phyloP scores from a whole-genome alignment of 2,329 filamentous ascomycete species.

The Epichloe aotearoae region DNA sequence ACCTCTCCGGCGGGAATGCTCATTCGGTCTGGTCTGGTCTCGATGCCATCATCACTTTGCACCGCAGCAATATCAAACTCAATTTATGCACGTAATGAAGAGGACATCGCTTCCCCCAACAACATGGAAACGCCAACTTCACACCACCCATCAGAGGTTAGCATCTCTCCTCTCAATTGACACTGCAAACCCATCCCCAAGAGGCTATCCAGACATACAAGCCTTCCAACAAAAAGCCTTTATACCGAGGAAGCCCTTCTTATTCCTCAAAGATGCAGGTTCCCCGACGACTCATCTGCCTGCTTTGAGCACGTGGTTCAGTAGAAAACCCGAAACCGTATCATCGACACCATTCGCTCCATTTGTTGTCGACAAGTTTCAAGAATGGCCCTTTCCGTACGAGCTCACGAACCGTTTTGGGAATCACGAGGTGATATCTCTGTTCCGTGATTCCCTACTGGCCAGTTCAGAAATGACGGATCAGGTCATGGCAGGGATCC shows the following conservation, averaged over 20 bases:
- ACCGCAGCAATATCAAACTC: too few relatives aligned
- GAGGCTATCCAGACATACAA: conserved; percentile 18
- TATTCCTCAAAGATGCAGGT: conserved; percentile 31
- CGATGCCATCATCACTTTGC: too few relatives aligned
- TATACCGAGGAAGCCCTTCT: conserved; percentile 32
- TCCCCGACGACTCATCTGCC: conserved; percentile 30
- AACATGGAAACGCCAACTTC: conserved; percentile 3
- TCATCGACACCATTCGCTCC: conserved; percentile 2
- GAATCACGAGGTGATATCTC: conserved; percentile 8
- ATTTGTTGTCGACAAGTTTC: conserved; percentile 17
- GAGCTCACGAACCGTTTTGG: conserved; percentile 20
- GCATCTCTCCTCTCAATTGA: conserved; percentile 1
- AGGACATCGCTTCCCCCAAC: not conserved
- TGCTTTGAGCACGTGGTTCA: conserved; percentile 48
- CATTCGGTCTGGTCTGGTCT: too few relatives aligned
- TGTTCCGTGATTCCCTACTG: conserved; percentile 17
- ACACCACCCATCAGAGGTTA: not conserved
- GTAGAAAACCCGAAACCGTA: not conserved
- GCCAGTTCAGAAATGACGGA: conserved; percentile 15
- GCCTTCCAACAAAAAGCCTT: conserved; percentile 43
- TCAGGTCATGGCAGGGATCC: conserved; percentile 18
- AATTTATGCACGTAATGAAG: conserved; percentile 3
- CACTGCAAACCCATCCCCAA: conserved; percentile 5
- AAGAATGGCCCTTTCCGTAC: conserved; percentile 23
- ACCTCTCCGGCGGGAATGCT: not conserved